Evolutionary conservation across 257 asterid species (phyloP).

Genomic region (Jasminum sambac): DNA sequence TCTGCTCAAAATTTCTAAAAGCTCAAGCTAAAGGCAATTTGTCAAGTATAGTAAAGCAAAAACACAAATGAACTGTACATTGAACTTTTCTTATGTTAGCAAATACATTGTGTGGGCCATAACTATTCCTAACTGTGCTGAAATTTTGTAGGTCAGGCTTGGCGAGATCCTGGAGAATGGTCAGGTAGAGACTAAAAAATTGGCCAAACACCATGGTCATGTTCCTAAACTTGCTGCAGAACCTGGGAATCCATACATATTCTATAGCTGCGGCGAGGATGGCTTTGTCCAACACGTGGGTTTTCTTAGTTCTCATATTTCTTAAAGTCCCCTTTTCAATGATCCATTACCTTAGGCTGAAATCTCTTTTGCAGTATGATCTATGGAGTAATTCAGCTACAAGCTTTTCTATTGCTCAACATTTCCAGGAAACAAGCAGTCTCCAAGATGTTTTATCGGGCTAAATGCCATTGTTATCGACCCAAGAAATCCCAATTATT

Average conservation of each 20-base stretch:
- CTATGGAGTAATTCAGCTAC: slow-evolving; percentile 59
- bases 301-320: slow-evolving; percentile 19
- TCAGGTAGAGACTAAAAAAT: slow-evolving; percentile 55
- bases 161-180: slow-evolving; percentile 62
- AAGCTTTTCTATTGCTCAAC: slow-evolving; percentile 68
- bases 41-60: background rate
- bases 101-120: slow-evolving; percentile 2
- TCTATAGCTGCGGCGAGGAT: slow-evolving; percentile 88
- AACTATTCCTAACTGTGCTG: background rate
- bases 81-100: background rate
- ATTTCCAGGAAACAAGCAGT: slow-evolving; percentile 30
- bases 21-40: background rate
- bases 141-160: slow-evolving; percentile 66
- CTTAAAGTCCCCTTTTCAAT: background rate
- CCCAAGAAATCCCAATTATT: slow-evolving; percentile 76
- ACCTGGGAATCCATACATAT: slow-evolving; percentile 72
- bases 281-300: slow-evolving; percentile 74
- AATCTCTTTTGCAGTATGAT: slow-evolving; percentile 66
- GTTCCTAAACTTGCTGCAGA: slow-evolving; percentile 85
- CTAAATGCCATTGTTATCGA: slow-evolving; percentile 65
- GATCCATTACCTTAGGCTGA: slow-evolving; percentile 13
- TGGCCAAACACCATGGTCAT: slow-evolving; percentile 73
- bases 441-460: slow-evolving; percentile 41
- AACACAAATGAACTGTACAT: background rate
- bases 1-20: background rate